phyloP scores from a whole-genome alignment of 805 yeast species.

The Monosporozyma yasuniensis region DNA sequence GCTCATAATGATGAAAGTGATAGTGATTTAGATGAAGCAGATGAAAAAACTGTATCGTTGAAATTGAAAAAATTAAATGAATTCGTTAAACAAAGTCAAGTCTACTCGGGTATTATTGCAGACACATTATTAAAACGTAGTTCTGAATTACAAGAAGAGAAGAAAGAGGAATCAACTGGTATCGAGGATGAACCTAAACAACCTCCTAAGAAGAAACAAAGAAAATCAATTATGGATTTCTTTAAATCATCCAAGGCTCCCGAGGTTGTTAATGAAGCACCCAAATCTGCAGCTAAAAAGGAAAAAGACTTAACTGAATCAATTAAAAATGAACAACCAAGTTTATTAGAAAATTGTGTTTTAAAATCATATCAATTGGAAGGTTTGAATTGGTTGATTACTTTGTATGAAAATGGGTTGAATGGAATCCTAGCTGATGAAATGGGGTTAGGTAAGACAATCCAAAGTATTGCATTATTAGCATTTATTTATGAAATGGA shows the following conservation, averaged over 20 bases:
- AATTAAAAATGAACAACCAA: conserved; percentile 43
- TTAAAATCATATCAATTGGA: conserved; percentile 81
- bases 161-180: conserved; percentile 5
- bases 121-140: conserved; percentile 49
- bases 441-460: conserved; percentile 94
- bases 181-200: conserved; percentile 15
- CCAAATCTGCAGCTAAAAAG: conserved; percentile 11
- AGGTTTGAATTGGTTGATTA: conserved; percentile 85
- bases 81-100: conserved; percentile 78
- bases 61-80: conserved; percentile 61
- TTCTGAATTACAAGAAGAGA: conserved; percentile 36
- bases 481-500: conserved; percentile 73
- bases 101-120: conserved; percentile 78
- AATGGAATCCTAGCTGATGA: conserved; percentile 96
- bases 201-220: conserved; percentile 14
- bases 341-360: conserved; percentile 43
- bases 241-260: conserved; percentile 12
- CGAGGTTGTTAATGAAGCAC: conserved; percentile 1
- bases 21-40: conserved; percentile 20
- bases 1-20: conserved; percentile 9
- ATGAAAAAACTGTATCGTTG: conserved; percentile 40
- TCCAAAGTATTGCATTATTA: conserved; percentile 75
- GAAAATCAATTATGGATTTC: conserved; percentile 17
- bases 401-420: conserved; percentile 84
- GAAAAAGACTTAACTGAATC: conserved; percentile 11